Percentiles rank a stretch among this genome's conserved stretches.
These are phyloP conservation scores for Xanthoparmelia taractica DNA, from an alignment of 495 filamentous ascomycete species.

Conservation along the genomic window DNA sequence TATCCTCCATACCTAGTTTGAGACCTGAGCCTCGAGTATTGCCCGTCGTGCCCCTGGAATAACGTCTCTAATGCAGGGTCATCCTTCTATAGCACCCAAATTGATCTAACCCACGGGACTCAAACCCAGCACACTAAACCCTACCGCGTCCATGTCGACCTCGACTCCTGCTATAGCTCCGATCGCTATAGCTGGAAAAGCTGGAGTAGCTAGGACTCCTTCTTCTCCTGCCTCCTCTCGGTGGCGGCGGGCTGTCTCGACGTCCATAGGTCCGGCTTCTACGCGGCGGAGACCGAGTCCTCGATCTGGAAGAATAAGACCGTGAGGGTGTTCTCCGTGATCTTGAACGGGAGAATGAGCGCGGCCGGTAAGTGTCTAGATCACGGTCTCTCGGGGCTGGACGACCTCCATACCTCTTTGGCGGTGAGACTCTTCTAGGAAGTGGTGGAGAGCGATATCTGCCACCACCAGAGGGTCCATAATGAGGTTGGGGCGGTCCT, in stretches of 20 bases:
- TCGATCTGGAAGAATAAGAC: conserved; percentile 28
- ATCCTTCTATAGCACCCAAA: not conserved
- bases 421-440: conserved; percentile 32
- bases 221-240: conserved; percentile 36
- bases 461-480: conserved; percentile 13
- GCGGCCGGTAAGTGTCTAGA: conserved; percentile 42
- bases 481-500: conserved; percentile 23
- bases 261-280: conserved; percentile 33
- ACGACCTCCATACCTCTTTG: conserved; percentile 35
- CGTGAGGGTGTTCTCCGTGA: conserved; percentile 32
- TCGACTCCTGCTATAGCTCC: conserved; percentile 40
- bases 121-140: not conserved
- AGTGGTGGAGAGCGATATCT: conserved; percentile 28
- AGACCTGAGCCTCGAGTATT: not conserved
- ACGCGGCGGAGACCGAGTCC: conserved; percentile 21
- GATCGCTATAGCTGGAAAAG: conserved; percentile 42
- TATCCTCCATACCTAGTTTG: not conserved
- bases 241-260: conserved; percentile 28
- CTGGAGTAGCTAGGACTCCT: conserved; percentile 50
- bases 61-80: not conserved
- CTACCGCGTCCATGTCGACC: conserved; percentile 31
- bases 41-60: not conserved
- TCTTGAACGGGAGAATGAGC: conserved; percentile 40
- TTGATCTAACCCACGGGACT: not conserved
- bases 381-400: conserved; percentile 34